Evolutionary conservation across 305 asterid genomes (phyloP).

Genomic region (Salvia sclarea): DNA sequence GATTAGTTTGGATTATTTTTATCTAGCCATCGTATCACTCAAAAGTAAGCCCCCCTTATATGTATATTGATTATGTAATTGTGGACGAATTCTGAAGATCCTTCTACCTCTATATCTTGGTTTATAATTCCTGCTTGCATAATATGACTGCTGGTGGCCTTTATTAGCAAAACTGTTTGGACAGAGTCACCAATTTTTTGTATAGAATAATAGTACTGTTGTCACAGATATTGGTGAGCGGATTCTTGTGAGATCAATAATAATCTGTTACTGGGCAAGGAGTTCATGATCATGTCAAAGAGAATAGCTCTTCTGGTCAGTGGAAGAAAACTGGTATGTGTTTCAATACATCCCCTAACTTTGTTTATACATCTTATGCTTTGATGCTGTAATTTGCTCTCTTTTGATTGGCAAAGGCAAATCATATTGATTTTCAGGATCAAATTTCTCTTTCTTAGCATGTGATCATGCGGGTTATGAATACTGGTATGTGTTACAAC

Average conservation of each 20-base stretch:
- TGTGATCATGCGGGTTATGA: not conserved
- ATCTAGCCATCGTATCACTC: too few relatives aligned
- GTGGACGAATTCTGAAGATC: constrained; percentile 13
- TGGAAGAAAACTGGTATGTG: constrained; percentile 11
- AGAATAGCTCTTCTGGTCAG: not conserved
- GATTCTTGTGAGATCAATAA: not conserved
- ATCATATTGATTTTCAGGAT: not conserved
- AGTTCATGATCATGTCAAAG: not conserved
- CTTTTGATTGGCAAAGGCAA: not conserved
- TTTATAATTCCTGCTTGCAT: constrained; percentile 1
- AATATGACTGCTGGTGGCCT: not conserved
- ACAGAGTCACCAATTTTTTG: not conserved
- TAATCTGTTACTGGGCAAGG: constrained; percentile 13
- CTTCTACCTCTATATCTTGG: constrained; percentile 17
- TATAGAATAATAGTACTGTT: not conserved
- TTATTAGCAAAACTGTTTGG: not conserved
- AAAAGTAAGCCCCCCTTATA: too few relatives aligned
- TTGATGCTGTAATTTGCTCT: not conserved
- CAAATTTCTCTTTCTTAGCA: not conserved
- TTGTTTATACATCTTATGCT: not conserved
- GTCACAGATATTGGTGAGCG: not conserved
- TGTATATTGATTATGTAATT: too few relatives aligned
- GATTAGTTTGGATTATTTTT: too few relatives aligned
- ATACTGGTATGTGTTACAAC: not conserved
- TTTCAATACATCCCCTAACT: not conserved